phyloP scores from a whole-genome alignment of 768 basidiomycete genomes.

The Trichaptum fuscoviolaceum region DNA sequence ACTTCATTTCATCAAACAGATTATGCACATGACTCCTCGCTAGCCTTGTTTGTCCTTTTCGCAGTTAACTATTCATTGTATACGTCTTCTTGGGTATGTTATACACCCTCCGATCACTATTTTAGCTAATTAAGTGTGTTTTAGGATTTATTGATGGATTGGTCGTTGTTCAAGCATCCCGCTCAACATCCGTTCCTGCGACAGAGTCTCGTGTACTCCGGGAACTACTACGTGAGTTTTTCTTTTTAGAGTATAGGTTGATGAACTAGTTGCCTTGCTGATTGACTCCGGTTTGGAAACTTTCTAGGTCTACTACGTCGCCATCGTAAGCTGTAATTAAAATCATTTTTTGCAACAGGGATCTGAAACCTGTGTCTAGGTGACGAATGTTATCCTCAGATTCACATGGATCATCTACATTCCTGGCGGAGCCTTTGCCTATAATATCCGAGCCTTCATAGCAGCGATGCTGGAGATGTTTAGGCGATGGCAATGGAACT shows the following conservation, averaged over 20 bases:
- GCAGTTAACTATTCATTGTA: conserved; percentile 65
- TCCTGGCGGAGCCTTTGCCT: conserved; percentile 41
- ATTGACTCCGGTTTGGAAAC: not conserved
- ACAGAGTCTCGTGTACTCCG: conserved; percentile 66
- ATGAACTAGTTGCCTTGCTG: not conserved
- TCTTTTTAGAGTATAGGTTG: not conserved
- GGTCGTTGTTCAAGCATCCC: conserved; percentile 70
- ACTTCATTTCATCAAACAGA: conserved; percentile 23
- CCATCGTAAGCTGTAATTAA: not conserved
- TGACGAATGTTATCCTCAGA: conserved; percentile 67
- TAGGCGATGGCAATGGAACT: conserved; percentile 87
- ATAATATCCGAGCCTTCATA: conserved; percentile 59
- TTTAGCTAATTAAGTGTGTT: not conserved
- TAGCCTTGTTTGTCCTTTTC: conserved; percentile 66
- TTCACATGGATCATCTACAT: conserved; percentile 84
- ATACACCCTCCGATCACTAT: not conserved
- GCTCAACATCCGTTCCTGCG: conserved; percentile 60
- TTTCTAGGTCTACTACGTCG: not conserved
- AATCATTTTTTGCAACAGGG: not conserved
- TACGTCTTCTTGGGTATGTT: conserved; percentile 68
- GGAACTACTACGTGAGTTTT: conserved; percentile 47
- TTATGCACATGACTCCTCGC: conserved; percentile 35
- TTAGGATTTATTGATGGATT: conserved; percentile 87
- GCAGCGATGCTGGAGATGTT: conserved; percentile 69
- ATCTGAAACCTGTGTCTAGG: conserved; percentile 30